Evolutionary conservation across 805 yeast species (phyloP).

Genomic region (Candida ficus): DNA sequence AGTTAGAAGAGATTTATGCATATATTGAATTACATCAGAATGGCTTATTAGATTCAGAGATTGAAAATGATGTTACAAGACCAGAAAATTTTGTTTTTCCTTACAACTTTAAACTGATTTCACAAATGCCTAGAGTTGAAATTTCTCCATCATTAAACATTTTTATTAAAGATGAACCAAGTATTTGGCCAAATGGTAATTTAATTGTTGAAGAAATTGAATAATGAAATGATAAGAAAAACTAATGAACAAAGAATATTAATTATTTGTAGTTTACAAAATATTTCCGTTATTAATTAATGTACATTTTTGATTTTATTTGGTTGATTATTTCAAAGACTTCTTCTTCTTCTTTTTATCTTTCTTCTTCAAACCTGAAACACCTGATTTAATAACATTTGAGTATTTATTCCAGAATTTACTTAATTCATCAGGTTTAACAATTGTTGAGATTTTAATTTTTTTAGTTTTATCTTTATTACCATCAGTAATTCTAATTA

Average conservation of each 20-base stretch:
- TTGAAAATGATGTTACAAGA: slow-evolving; percentile 20
- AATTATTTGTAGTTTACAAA: too few relatives aligned
- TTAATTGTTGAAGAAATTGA: slow-evolving; percentile 42
- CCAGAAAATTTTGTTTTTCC: slow-evolving; percentile 40
- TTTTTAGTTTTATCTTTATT: slow-evolving; percentile 43
- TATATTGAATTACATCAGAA: slow-evolving; percentile 51
- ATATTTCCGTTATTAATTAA: too few relatives aligned
- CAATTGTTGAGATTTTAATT: slow-evolving; percentile 67
- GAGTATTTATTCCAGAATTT: slow-evolving; percentile 76
- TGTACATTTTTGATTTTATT: too few relatives aligned
- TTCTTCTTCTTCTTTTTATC: slow-evolving; percentile 67
- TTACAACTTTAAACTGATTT: slow-evolving; percentile 44
- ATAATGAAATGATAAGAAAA: neutral
- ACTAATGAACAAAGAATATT: too few relatives aligned
- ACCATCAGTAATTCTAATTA: slow-evolving; percentile 67
- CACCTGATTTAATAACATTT: slow-evolving; percentile 62
- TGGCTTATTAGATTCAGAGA: slow-evolving; percentile 22
- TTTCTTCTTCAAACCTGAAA: slow-evolving; percentile 74
- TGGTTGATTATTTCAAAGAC: slow-evolving; percentile 29
- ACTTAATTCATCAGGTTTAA: slow-evolving; percentile 55
- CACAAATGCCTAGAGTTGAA: slow-evolving; percentile 53
- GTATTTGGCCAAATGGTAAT: slow-evolving; percentile 62
- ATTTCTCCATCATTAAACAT: slow-evolving; percentile 28
- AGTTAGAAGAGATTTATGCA: slow-evolving; percentile 64
- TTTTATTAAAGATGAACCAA: slow-evolving; percentile 36